A percentile compares a stretch with the other conserved stretches of the same genome.
These are phyloP conservation scores for Eimeria acervulina DNA, from an alignment of 169 alveolate genomes.

Conservation along the genomic window DNA sequence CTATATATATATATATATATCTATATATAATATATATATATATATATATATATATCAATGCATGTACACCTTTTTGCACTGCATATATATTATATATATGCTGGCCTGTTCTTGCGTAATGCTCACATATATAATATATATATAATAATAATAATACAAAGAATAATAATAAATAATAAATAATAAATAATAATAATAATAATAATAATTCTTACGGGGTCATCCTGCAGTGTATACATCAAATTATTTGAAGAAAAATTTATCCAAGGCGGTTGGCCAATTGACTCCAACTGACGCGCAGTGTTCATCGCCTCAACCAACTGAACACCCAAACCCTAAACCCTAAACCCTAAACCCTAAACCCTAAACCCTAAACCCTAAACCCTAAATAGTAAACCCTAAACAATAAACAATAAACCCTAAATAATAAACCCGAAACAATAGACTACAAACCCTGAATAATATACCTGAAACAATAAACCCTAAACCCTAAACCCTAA, in stretches of 20 bases:
- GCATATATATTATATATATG: too few relatives aligned
- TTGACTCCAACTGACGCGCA: constrained; percentile 9
- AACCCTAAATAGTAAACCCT: too few relatives aligned
- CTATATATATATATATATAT: too few relatives aligned
- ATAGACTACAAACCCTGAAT: too few relatives aligned
- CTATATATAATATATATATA: too few relatives aligned
- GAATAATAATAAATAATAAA: not conserved
- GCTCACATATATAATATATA: too few relatives aligned
- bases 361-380: too few relatives aligned
- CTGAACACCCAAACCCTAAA: constrained; percentile 30
- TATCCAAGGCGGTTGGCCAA: constrained; percentile 7
- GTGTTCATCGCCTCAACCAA: constrained; percentile 22
- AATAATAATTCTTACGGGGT: not conserved
- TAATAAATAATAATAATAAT: not conserved
- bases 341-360: not conserved
- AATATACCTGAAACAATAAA: not conserved
- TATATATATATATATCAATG: too few relatives aligned
- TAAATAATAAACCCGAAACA: too few relatives aligned
- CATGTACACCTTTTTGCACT: too few relatives aligned
- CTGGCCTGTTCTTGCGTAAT: too few relatives aligned
- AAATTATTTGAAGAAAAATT: not conserved
- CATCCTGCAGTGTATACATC: not conserved
- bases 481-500: not conserved
- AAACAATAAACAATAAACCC: too few relatives aligned
- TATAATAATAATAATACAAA: not conserved